Evolutionary conservation across 179 eudicot species (phyloP), one percentile per base, ranked within the genome.

Genomic region (Beta macrorhiza): DNA sequence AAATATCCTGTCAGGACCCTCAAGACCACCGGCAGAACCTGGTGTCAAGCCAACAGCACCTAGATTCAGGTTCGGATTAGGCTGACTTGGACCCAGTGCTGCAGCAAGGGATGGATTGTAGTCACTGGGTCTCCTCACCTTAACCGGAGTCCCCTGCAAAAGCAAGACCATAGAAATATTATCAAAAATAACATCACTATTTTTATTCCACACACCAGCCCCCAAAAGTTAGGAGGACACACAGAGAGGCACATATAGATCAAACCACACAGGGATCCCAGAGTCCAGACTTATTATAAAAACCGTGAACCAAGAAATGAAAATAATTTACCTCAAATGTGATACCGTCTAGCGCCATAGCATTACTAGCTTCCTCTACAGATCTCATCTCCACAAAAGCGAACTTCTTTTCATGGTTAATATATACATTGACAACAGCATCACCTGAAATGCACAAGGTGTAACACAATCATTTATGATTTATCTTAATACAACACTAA

Each of bases 351-450:
- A 96, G 87, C 17, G 98, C 94, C 99, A 96, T 96, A 45, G 99
- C 99, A 80, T 96, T 96, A 75, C 99, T 96, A 69, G 99, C 99
- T 85, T 94, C 99, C 89, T 96, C 99, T 71, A 94, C 99, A 65
- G 99, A 94, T 87, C 99, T 84, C 93, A 93, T 91, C 85, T 85
- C 92, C 80, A 83, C 86, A 89, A 88, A 85, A 78, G 85, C 91
- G 80, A 89, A 89, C 78, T 89, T 89, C 81, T 88, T 88, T 79
- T 88, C 90, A 53, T 88, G 87, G 78, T 88, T 88, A 58, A 86
- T 88, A 78, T 88, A 88, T 63, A 88, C 90, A 81, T 88, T 88
- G 74, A 88, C 88, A 79, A 88, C 90, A 76, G 90, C 90, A 84
- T 88, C 90, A 67, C 87, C 87, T 82, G 77, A 63, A 25, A 72